A percentile compares a stretch with the other conserved stretches of the same genome.
Evolutionary conservation across 192 early-diverging fungal species (phyloP).

Genomic region (Backusella sp.): DNA sequence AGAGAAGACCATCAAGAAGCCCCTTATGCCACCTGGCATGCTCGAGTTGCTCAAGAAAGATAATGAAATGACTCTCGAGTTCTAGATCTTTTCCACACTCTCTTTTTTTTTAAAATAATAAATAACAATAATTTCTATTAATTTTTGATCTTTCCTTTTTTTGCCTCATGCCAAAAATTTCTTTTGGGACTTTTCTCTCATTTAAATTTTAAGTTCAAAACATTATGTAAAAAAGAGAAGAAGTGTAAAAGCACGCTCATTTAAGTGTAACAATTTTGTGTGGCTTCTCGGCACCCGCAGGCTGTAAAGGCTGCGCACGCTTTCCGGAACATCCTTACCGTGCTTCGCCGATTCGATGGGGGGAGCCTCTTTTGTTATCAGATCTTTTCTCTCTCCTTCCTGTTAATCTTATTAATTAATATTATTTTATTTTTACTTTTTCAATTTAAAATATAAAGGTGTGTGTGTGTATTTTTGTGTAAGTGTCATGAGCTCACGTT

Average conservation of each 20-base stretch:
- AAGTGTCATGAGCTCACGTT: background rate
- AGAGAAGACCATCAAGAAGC: slow-evolving; percentile 47
- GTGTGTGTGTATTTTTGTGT: background rate
- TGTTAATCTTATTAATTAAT: background rate
- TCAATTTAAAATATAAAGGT: background rate
- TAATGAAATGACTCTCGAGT: slow-evolving; percentile 59
- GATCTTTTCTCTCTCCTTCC: background rate
- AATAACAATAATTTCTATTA: slow-evolving; percentile 1
- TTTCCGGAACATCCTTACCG: background rate
- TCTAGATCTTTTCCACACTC: background rate
- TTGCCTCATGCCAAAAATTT: background rate
- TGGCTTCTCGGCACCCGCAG: background rate
- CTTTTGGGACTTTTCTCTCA: background rate
- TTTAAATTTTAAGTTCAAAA: background rate
- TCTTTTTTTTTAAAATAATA: background rate
- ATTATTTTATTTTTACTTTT: background rate
- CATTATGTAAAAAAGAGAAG: background rate
- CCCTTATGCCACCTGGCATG: slow-evolving; percentile 72
- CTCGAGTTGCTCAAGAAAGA: slow-evolving; percentile 69
- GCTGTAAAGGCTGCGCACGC: background rate
- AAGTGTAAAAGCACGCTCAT: background rate
- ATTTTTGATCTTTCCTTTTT: background rate
- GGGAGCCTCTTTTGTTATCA: background rate
- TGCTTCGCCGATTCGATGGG: background rate
- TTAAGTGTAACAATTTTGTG: background rate